phyloP scores from a whole-genome alignment of 1,284 basidiomycete genomes.

The Butyriboletus appendiculatus region DNA sequence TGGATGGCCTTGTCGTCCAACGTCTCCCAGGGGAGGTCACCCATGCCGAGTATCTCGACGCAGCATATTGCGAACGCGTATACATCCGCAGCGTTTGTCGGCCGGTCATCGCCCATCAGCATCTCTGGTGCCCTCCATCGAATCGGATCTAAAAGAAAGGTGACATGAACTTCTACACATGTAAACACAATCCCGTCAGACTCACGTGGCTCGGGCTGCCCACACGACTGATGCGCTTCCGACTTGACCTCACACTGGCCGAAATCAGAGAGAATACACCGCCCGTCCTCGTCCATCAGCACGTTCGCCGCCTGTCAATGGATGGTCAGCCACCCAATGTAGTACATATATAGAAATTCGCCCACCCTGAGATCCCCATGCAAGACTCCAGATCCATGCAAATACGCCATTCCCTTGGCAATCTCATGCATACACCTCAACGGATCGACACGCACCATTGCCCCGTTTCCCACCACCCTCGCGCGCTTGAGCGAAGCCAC shows the following conservation, averaged over 20 bases:
- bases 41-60: slow-evolving; percentile 67
- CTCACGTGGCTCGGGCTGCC: slow-evolving; percentile 54
- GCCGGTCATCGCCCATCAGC: slow-evolving; percentile 61
- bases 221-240: slow-evolving; percentile 63
- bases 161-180: neutral
- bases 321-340: neutral
- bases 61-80: slow-evolving; percentile 76
- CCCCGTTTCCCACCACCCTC: neutral
- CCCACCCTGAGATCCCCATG: slow-evolving; percentile 73
- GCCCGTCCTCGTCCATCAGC: slow-evolving; percentile 63
- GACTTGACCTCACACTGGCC: slow-evolving; percentile 78
- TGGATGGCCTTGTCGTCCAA: slow-evolving; percentile 61
- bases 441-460: slow-evolving; percentile 40
- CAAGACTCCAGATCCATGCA: slow-evolving; percentile 62
- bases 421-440: slow-evolving; percentile 68
- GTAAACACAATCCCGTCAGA: slow-evolving; percentile 9
- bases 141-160: slow-evolving; percentile 53
- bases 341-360: neutral
- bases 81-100: slow-evolving; percentile 65
- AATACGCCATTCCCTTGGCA: slow-evolving; percentile 74
- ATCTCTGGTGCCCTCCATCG: slow-evolving; percentile 78
- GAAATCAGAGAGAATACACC: slow-evolving; percentile 76
- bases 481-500: slow-evolving; percentile 40
- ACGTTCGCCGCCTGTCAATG: slow-evolving; percentile 64
- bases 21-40: slow-evolving; percentile 59